phyloP scores from a whole-genome alignment of 2,329 filamentous ascomycete genomes.

The Pseudogymnoascus sp. region DNA sequence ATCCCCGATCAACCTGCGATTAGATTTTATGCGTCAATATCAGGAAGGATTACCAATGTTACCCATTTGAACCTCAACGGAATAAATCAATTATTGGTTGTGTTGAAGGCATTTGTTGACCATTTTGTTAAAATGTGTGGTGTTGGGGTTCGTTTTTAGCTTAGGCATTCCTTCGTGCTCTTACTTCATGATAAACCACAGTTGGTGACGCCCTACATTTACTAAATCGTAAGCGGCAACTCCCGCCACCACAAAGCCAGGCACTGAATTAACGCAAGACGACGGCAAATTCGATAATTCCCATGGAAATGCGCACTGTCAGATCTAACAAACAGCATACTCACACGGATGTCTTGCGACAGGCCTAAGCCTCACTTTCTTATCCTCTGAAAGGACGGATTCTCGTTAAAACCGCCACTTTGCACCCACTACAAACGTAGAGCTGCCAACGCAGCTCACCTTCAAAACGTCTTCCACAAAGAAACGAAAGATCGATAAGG shows the following conservation, averaged over 20 bases:
- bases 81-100: background rate
- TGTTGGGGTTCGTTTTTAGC: background rate
- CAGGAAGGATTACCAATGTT: background rate
- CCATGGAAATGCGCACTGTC: background rate
- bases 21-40: background rate
- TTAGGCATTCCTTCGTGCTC: background rate
- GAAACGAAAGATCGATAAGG: conserved; percentile 58
- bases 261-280: conserved; percentile 6
- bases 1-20: background rate
- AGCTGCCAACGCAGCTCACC: conserved; percentile 50
- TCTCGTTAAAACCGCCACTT: background rate
- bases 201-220: conserved; percentile 6
- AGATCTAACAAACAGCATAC: background rate
- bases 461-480: conserved; percentile 66
- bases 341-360: conserved; percentile 1
- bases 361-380: background rate
- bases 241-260: conserved; percentile 6
- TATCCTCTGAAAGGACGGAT: conserved; percentile 7
- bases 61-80: background rate
- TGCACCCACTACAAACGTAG: conserved; percentile 14
- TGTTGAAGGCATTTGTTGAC: background rate
- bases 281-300: conserved; percentile 4
- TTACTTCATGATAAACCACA: conserved; percentile 5
- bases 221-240: conserved; percentile 8
- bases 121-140: background rate